phyloP scores from a whole-genome alignment of 257 asterid genomes.

The Nicotiana attenuata region DNA sequence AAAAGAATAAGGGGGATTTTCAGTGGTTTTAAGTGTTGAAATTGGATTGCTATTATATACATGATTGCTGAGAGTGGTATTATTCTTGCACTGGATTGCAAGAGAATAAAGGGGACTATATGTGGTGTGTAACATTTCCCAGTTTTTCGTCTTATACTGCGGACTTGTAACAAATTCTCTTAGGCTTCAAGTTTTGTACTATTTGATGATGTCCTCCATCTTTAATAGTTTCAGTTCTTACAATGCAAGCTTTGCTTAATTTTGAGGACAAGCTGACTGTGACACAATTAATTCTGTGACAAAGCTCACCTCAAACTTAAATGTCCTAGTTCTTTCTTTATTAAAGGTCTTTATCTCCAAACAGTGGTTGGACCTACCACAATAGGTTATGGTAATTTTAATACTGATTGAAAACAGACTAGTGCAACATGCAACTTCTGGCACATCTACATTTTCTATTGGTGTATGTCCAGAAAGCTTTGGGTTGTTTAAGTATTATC shows the following conservation, averaged over 20 bases:
- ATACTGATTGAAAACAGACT: neutral
- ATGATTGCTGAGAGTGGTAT: neutral
- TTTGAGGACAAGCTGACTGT: neutral
- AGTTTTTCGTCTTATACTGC: neutral
- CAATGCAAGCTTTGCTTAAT: neutral
- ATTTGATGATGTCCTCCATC: neutral
- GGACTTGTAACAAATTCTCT: neutral
- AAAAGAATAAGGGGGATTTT: neutral
- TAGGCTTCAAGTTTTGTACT: neutral
- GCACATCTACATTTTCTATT: neutral
- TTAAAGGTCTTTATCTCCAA: neutral
- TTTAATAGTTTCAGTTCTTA: neutral
- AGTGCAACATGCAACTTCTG: neutral
- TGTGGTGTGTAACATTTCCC: neutral
- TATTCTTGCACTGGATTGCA: no score
- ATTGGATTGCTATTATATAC: neutral
- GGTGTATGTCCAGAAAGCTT: neutral
- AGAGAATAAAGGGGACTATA: neutral
- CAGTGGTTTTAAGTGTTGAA: neutral
- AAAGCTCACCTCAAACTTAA: neutral
- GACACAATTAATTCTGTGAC: neutral
- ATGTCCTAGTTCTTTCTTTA: neutral
- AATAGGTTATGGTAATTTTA: neutral
- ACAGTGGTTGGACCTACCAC: neutral
- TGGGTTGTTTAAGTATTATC: neutral